Evolutionary conservation across 1,284 basidiomycete genomes (phyloP), one percentile per base, ranked within the genome.

Genomic region (Ganoderma boninense): DNA sequence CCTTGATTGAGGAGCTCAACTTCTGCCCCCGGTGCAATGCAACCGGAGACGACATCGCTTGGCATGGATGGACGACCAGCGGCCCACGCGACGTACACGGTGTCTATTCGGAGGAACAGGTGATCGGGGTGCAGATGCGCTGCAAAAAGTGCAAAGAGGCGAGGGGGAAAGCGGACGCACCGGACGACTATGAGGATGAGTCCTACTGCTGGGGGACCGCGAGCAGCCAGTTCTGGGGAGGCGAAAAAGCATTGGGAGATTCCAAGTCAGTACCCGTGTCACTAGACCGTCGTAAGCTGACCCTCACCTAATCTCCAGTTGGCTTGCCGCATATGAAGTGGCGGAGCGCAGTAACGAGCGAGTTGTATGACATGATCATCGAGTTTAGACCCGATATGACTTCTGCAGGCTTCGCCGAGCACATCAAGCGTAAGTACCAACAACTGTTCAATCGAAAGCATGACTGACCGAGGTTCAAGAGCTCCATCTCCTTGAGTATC

Each of bases 21-120:
- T 74, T 71, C 52, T 54, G 52, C 29, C 74, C 73, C 3, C 63
- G 64, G 4, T 74, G 73, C 40, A 40, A 38, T 6, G 63, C 66
- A 0, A 61, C 49, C 13, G 46, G 46, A 1, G 7, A 8, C 10
- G 40, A 68, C 44, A 38, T 64, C 5, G 23, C 4, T 2, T 71
- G 71, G 65, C 49, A 66, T 16, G 65, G 71, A 10, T 73, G 73
- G 73, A 68, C 44, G 18, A n/a, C 67, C 20, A 68, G 60, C 35
- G 73, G 73, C 0, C 69, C 43, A 40, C 67, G 71, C 14, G 70
- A 73, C 11, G 71, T 76, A 4, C 70, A 72, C 61, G 73, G 75
- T 2, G 16, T 73, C 2, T 13, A 14, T 1, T 20, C 26, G 29
- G 70, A 74, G 38, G 73, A 76, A 60, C 62, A 11, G 2, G 75